These are phyloP conservation scores for Balakata baccata DNA, from an alignment of 345 rosid genomes.

Conservation along the genomic window DNA sequence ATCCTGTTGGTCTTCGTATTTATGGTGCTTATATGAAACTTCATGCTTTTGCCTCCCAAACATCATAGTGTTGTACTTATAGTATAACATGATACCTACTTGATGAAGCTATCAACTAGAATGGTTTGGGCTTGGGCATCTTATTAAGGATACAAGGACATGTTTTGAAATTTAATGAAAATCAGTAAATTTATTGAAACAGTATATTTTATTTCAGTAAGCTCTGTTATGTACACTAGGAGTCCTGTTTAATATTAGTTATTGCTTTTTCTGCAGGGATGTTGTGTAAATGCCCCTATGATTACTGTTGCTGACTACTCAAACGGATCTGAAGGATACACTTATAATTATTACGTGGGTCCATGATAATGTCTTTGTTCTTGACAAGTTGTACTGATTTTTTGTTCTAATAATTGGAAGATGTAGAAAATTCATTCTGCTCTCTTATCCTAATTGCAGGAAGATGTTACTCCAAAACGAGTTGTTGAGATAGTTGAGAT, in stretches of 20 bases:
- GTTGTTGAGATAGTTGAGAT: conserved; percentile 88
- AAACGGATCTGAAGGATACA: conserved; percentile 91
- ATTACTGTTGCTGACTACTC: conserved; percentile 95
- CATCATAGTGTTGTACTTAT: not conserved
- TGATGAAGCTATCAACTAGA: not conserved
- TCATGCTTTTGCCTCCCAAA: not conserved
- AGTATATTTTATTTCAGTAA: not conserved
- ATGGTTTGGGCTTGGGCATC: conserved; percentile 1
- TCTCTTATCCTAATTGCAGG: conserved; percentile 53
- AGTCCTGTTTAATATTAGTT: conserved; percentile 9
- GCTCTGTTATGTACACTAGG: conserved; percentile 1
- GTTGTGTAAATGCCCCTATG: conserved; percentile 99
- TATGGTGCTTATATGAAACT: conserved; percentile 4
- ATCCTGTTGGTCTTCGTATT: not conserved
- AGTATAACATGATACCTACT: not conserved
- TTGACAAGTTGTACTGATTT: conserved; percentile 5
- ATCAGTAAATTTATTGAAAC: not conserved
- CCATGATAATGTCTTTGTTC: conserved; percentile 10
- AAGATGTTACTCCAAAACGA: conserved; percentile 83
- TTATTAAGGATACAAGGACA: not conserved
- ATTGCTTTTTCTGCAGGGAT: conserved; percentile 59
- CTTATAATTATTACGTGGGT: conserved; percentile 88
- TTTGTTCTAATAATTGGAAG: conserved; percentile 3
- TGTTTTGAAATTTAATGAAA: not conserved
- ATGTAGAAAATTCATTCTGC: conserved; percentile 11